Base-by-base conservation (phyloP, 2,329 filamentous ascomycete genomes). In the Talaromyces sp. region DNA sequence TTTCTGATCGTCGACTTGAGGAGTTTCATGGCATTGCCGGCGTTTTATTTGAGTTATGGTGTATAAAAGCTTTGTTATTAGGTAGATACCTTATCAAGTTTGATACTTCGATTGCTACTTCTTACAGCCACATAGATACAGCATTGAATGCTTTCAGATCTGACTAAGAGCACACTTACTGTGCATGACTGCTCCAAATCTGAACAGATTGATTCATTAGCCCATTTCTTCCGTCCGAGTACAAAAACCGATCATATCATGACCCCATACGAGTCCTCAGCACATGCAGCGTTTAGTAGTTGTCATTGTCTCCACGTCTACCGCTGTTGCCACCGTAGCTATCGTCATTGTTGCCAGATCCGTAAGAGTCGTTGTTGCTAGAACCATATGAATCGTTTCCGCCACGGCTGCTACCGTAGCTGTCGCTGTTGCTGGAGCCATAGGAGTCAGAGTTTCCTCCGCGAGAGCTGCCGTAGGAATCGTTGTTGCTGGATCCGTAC, bases 21-120 rank as follows among this genome's bases (percentile, higher is more conserved):
- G 59, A 44, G 25, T 61, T 44, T 35, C 6, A 54, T 55, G 48
- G 48, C 59, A 61, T 61, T 61, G 50, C 14, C 37, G 59, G 59
- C 59, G 59, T 61, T 61, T 35, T 9, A 5, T 25, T 37, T 52
- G 25, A 57, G 16, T 42, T 57, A 39, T 37, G 59, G n/a, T 42
- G 59, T 61, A 61, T 57, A 55, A 44, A 61, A 55, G 9, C 37
- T 60, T 48, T 28, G 40, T 46, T 55, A 48, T 39, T 46, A 44
- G 25, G 46, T 61, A 61, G 46, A 61, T 61, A 61, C 59, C 59
- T 61, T 55, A 31, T 35, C 35, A 42, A 55, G n/a, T 58, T 21
- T 25, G 9, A 46, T n/a, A 35, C 33, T n/a, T 25, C 25, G 9
- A 35, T 46, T 37, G 31, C 58, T 50, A 50, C 40, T 16, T 28